phyloP scores from a whole-genome alignment of 257 asterid species.

The Capsicum chinense region DNA sequence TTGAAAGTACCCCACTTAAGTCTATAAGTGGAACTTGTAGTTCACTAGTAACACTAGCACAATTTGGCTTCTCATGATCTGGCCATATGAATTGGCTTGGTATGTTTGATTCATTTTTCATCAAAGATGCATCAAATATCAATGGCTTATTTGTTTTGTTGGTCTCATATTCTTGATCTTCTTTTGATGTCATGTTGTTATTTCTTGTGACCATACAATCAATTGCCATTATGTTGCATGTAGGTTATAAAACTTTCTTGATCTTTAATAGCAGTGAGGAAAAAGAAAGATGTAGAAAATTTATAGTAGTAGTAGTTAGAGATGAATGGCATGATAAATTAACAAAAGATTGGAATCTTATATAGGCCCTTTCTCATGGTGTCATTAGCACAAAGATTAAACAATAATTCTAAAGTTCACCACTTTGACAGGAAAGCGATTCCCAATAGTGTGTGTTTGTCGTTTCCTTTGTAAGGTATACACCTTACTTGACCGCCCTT shows the following conservation, averaged over 20 bases:
- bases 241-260: background rate
- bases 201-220: constrained; percentile 24
- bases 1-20: constrained; percentile 14
- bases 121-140: constrained; percentile 15
- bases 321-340: background rate
- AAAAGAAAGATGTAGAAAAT: background rate
- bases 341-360: constrained; percentile 29
- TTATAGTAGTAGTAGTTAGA: background rate
- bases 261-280: background rate
- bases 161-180: background rate
- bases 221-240: constrained; percentile 26
- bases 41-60: background rate
- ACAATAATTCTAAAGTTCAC: background rate
- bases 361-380: background rate
- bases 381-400: background rate
- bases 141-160: background rate
- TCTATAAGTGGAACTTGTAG: background rate
- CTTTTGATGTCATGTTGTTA: background rate
- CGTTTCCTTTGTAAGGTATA: constrained; percentile 6
- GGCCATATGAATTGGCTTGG: constrained; percentile 33
- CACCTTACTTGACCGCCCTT: background rate
- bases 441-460: constrained; percentile 12
- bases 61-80: constrained; percentile 27
- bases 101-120: constrained; percentile 21
- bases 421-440: constrained; percentile 4